Percentiles rank a stretch among this genome's conserved stretches.
Conservation (phyloP, 345 rosid genomes). For the Lumnitzera racemosa region DNA sequence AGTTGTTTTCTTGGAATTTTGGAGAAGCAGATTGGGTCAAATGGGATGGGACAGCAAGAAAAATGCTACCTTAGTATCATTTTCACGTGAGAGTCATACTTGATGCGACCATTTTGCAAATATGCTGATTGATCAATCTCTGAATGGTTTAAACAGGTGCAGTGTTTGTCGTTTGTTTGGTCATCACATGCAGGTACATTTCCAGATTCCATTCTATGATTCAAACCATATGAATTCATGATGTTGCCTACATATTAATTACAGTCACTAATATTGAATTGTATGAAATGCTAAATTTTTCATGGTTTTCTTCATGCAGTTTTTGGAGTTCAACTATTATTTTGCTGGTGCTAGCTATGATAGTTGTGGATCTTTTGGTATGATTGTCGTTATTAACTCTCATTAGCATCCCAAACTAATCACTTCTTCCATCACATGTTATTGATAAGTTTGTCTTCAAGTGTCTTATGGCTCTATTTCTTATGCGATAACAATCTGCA, state of each 20-base stretch:
- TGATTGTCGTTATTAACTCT: neutral
- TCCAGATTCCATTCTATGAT: neutral
- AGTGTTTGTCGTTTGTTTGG: constrained; percentile 80
- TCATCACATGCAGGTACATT: constrained; percentile 81
- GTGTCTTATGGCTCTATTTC: neutral
- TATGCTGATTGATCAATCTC: constrained; percentile 8
- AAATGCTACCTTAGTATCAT: no score
- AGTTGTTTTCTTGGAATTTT: no score
- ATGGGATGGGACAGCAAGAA: no score
- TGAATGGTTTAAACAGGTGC: constrained; percentile 49
- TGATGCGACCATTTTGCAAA: neutral
- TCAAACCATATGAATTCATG: neutral
- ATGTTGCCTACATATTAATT: neutral
- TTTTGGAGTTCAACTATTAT: constrained; percentile 91
- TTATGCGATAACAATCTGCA: constrained; percentile 32
- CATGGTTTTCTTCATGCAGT: constrained; percentile 28
- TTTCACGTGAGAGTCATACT: no score
- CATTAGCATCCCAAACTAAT: no score
- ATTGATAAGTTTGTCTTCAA: neutral
- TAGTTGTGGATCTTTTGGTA: constrained; percentile 88
- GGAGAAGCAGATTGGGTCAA: no score
- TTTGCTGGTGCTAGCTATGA: constrained; percentile 79
- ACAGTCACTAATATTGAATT: neutral
- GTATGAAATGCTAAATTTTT: constrained; percentile 3
- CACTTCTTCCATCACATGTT: neutral